These are phyloP conservation scores for Hemileccinum impolitum DNA, from an alignment of 768 basidiomycete genomes.

Conservation along the genomic window DNA sequence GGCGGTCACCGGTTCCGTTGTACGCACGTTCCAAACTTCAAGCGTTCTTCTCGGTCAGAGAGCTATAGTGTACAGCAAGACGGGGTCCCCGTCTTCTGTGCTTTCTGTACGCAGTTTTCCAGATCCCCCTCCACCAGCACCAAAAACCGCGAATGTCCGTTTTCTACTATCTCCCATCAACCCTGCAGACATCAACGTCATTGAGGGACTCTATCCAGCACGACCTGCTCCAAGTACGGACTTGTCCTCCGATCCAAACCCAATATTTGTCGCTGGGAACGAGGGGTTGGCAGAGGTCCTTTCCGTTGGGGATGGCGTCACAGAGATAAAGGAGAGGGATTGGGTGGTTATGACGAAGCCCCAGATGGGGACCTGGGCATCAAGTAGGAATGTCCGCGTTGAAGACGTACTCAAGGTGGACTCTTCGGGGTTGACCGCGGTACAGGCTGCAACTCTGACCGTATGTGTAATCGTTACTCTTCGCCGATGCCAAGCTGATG, in stretches of 20 bases:
- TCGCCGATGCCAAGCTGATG: not conserved
- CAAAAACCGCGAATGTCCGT: constrained; percentile 60
- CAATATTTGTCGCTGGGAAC: constrained; percentile 67
- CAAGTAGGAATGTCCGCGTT: constrained; percentile 49
- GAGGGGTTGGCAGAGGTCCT: constrained; percentile 71
- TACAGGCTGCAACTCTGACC: constrained; percentile 71
- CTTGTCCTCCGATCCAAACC: constrained; percentile 31
- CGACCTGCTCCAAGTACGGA: constrained; percentile 45
- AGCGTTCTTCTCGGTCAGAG: constrained; percentile 40
- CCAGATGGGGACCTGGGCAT: constrained; percentile 77
- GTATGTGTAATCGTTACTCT: constrained; percentile 36
- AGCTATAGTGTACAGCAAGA: constrained; percentile 60
- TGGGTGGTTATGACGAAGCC: constrained; percentile 71
- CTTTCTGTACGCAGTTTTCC: constrained; percentile 53
- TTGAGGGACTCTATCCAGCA: constrained; percentile 79
- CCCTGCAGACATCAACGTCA: constrained; percentile 77
- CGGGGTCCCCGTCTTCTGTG: constrained; percentile 62
- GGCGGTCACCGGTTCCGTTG: not conserved
- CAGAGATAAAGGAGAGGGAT: constrained; percentile 50
- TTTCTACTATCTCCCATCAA: constrained; percentile 75
- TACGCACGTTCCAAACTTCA: constrained; percentile 32
- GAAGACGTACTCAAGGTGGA: constrained; percentile 63
- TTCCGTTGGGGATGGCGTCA: constrained; percentile 55
- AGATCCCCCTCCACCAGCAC: constrained; percentile 47
- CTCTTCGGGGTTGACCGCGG: constrained; percentile 47